phyloP scores from a whole-genome alignment of 305 asterid genomes.

The Rubia tinctorum region DNA sequence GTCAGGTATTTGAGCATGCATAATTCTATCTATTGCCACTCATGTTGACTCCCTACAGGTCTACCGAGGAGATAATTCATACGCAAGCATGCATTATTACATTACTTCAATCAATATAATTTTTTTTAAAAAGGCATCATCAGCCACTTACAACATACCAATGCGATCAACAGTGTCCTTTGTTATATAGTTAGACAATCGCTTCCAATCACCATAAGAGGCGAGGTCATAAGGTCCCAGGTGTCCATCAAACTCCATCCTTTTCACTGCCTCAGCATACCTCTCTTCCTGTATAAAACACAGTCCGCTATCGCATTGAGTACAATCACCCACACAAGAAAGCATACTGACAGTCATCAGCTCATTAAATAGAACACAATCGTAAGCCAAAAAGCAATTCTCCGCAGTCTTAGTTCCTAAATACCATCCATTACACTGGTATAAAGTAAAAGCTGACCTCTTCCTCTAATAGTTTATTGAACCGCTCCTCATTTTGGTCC shows the following conservation, averaged over 20 bases:
- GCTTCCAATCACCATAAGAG: constrained; percentile 73
- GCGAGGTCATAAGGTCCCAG: constrained; percentile 82
- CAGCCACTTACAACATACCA: constrained; percentile 39
- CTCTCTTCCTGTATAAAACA: constrained; percentile 58
- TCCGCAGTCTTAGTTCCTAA: too few relatives aligned
- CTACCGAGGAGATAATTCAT: neutral
- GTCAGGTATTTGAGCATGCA: neutral
- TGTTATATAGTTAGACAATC: constrained; percentile 70
- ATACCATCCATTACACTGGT: neutral
- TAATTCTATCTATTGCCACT: neutral
- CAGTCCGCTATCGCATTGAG: neutral
- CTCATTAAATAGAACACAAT: neutral
- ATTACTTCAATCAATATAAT: neutral
- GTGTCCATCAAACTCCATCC: constrained; percentile 74
- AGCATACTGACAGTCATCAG: neutral
- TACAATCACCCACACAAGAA: neutral
- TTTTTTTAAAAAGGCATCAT: neutral
- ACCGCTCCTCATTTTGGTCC: constrained; percentile 66
- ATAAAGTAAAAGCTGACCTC: constrained; percentile 45
- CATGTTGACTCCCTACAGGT: neutral
- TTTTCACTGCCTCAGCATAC: constrained; percentile 67
- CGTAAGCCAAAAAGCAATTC: neutral
- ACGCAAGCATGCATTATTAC: neutral
- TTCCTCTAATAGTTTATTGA: constrained; percentile 64
- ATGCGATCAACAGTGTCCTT: constrained; percentile 58